phyloP scores from a whole-genome alignment of 2,329 filamentous ascomycete species.

The Paraphoma sp. region DNA sequence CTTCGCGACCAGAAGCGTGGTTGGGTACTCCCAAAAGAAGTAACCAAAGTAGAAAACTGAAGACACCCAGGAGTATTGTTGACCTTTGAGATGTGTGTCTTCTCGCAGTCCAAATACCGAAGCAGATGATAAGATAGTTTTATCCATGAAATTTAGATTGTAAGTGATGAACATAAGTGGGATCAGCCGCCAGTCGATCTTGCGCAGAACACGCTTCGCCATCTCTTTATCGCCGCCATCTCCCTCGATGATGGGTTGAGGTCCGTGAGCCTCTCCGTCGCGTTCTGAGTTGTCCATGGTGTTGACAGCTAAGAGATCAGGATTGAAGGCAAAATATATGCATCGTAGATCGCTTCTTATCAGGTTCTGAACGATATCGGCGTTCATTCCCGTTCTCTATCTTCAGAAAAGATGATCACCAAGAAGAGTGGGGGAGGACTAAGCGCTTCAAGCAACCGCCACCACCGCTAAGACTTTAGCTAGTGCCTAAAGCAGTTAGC shows the following conservation, averaged over 20 bases:
- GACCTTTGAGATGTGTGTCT: slow-evolving; percentile 48
- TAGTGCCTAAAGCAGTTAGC: neutral
- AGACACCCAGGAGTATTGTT: slow-evolving; percentile 65
- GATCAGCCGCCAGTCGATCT: slow-evolving; percentile 64
- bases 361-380: neutral
- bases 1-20: slow-evolving; percentile 22
- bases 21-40: slow-evolving; percentile 32
- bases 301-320: neutral
- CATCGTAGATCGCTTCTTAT: neutral
- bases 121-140: slow-evolving; percentile 57
- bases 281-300: neutral
- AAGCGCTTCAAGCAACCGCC: neutral
- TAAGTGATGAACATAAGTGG: slow-evolving; percentile 65
- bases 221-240: slow-evolving; percentile 7
- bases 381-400: neutral
- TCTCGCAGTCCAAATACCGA: slow-evolving; percentile 60
- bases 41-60: slow-evolving; percentile 62
- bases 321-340: neutral
- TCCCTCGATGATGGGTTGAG: neutral
- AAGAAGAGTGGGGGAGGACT: neutral
- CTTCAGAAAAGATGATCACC: neutral
- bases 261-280: neutral
- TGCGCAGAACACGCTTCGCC: slow-evolving; percentile 54
- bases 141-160: slow-evolving; percentile 68
- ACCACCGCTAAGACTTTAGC: neutral